Evolutionary conservation across 116 monocot species (phyloP), one percentile per base, ranked within the genome.

Genomic region (Cymodocea nodosa): DNA sequence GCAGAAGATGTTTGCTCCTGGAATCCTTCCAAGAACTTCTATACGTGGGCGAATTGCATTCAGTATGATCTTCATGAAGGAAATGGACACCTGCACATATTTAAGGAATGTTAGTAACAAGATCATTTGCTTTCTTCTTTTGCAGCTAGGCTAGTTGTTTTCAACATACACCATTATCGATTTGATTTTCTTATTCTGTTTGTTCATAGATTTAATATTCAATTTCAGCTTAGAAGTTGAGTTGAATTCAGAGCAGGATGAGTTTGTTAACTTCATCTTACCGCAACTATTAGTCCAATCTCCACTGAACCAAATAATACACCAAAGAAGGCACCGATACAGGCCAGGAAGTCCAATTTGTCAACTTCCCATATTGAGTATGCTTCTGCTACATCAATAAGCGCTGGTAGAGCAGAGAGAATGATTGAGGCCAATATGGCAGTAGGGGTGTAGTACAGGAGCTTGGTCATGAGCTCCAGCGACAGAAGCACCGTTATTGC

Each of bases 291-390:
- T 36, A 93, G 88, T 34, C 93, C 93, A 25, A 93, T 89, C 72
- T 93, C 89, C 24, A 93, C 89, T 4, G 93, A 93, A 60, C 89
- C 88, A 52, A 93, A 89, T 36, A 93, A 56, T 0, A 93, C 93
- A 14, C 93, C 93, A 2, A 86, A 51, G 77, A 93, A 93, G 22
- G 93, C 83, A 55, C 85, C 93, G 0, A 76, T 4, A 62, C 93
- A 89, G 17, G 74, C 81, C 11, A 87, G 59, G 69, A 89, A 93
- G 66, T 93, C 93, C 66, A 89, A 79, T 67, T 93, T 93, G 72
- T 93, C 93, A 17, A 93, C 74, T 66, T 76, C 57, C 89, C 85
- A 89, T 37, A 93, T 77, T 35, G 55, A 68, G 52, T 39, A 67
- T 44, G 83, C 93, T 80, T 86, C 93, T 40, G 70, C 73, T 5